phyloP scores from a whole-genome alignment of 1,284 basidiomycete genomes.

The Rhodotorula sp. region DNA sequence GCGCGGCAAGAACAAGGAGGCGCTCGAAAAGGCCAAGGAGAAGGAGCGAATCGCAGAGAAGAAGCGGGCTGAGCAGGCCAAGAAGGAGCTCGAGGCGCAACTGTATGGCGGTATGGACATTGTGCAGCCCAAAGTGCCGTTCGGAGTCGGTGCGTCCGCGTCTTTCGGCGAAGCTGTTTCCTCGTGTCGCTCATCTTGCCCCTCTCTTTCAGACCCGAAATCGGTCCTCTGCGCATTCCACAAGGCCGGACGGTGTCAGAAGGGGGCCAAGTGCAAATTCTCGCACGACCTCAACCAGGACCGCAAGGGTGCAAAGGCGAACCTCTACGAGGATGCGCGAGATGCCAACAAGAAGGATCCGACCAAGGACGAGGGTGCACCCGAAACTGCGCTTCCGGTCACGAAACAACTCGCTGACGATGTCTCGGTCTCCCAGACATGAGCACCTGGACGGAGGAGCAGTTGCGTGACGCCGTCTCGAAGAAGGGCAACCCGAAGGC shows the following conservation, averaged over 20 bases:
- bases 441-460: conserved; percentile 97
- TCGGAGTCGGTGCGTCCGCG: conserved; percentile 65
- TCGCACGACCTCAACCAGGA: conserved; percentile 87
- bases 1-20: conserved; percentile 49
- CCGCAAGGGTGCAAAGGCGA: conserved; percentile 93
- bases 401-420: no score
- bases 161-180: no score
- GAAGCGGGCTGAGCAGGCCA: conserved; percentile 63
- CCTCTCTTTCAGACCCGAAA: conserved; percentile 66
- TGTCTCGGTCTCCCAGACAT: conserved; percentile 70
- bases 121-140: conserved; percentile 59
- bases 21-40: conserved; percentile 79
- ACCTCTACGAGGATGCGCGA: conserved; percentile 85
- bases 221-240: conserved; percentile 82
- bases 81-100: conserved; percentile 79
- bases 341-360: conserved; percentile 60
- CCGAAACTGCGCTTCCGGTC: not conserved
- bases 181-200: not conserved
- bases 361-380: conserved; percentile 60
- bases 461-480: conserved; percentile 78
- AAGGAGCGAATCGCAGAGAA: conserved; percentile 61
- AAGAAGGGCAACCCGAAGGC: conserved; percentile 92
- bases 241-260: conserved; percentile 85
- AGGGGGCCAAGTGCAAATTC: conserved; percentile 73
- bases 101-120: conserved; percentile 53